Evolutionary conservation across 2,329 filamentous ascomycete species (phyloP).

Genomic region (Alternaria alternata): DNA sequence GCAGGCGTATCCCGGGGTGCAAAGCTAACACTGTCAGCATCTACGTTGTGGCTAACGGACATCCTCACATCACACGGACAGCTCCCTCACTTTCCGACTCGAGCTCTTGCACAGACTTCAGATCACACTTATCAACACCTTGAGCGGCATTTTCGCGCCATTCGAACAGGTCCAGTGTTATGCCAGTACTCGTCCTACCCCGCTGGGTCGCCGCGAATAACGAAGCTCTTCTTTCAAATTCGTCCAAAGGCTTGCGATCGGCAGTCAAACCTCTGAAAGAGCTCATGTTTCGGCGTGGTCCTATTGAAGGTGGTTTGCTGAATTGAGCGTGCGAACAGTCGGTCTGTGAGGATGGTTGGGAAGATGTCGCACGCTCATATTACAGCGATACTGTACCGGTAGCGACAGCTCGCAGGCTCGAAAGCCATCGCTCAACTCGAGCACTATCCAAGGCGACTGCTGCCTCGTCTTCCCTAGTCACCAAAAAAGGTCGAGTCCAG

Average conservation of each 20-base stretch:
- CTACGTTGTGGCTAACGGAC: background rate
- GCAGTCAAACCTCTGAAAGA: constrained; percentile 22
- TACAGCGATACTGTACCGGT: background rate
- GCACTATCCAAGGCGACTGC: background rate
- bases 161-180: constrained; percentile 30
- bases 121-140: constrained; percentile 13
- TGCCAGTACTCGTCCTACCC: fast-evolving
- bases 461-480: background rate
- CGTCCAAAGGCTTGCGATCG: constrained; percentile 20
- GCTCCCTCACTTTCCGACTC: constrained; percentile 9
- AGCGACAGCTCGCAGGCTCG: background rate
- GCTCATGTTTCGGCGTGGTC: background rate
- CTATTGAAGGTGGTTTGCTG: too few relatives aligned
- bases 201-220: background rate
- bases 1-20: constrained; percentile 31
- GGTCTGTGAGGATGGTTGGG: too few relatives aligned
- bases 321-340: too few relatives aligned
- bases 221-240: constrained; percentile 11
- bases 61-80: constrained; percentile 33
- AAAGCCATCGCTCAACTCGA: background rate
- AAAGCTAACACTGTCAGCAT: constrained; percentile 27
- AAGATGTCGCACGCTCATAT: background rate
- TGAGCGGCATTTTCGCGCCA: constrained; percentile 23
- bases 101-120: constrained; percentile 16
- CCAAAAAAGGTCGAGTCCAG: background rate